Evolutionary conservation across 1,284 basidiomycete genomes (phyloP).

Genomic region (Coniferiporia sulphurascens): DNA sequence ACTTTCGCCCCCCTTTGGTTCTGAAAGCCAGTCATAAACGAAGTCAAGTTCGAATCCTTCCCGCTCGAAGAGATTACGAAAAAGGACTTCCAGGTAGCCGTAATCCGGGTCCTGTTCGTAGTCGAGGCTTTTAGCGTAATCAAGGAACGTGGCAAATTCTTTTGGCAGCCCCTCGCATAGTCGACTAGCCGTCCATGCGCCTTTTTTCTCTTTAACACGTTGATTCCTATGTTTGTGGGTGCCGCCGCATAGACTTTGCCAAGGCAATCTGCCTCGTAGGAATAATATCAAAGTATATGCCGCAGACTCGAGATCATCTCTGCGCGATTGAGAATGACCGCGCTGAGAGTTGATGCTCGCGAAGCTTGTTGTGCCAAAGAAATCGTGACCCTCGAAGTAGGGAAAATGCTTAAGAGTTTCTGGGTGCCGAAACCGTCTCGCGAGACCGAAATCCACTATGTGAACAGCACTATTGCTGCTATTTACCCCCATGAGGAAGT

Average conservation of each 20-base stretch:
- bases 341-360: constrained; percentile 93
- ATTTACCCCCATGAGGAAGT: constrained; percentile 77
- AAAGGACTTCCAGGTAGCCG: constrained; percentile 14
- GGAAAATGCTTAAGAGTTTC: constrained; percentile 79
- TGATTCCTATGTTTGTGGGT: constrained; percentile 13
- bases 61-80: constrained; percentile 1
- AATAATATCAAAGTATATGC: constrained; percentile 94
- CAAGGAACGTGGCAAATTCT: constrained; percentile 18
- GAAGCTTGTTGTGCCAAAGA: constrained; percentile 85
- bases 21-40: constrained; percentile 13
- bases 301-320: constrained; percentile 89
- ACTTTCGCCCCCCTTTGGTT: not conserved
- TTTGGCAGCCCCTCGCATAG: constrained; percentile 19
- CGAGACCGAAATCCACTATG: constrained; percentile 95
- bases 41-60: constrained; percentile 7
- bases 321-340: constrained; percentile 82
- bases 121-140: constrained; percentile 14
- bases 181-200: constrained; percentile 8
- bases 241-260: constrained; percentile 41
- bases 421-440: constrained; percentile 90
- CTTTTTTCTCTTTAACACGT: constrained; percentile 14
- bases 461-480: constrained; percentile 59
- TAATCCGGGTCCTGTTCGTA: constrained; percentile 20
- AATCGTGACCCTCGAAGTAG: constrained; percentile 64
- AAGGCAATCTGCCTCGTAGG: constrained; percentile 83